Conservation (phyloP, 2,329 filamentous ascomycete genomes). For the Monilinia fructigena region DNA sequence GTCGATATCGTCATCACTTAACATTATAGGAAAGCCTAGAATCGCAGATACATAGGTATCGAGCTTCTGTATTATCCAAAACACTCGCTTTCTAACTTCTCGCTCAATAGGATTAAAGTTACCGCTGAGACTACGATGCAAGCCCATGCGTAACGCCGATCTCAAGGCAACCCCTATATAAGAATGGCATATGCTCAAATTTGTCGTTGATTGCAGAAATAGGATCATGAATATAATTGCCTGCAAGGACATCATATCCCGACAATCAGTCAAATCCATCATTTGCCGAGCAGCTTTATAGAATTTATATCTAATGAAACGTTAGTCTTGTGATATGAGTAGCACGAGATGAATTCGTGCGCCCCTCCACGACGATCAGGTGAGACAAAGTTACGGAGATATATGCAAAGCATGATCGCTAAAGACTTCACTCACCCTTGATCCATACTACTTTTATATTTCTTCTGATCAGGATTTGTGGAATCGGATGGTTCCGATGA, state of each 20-base stretch:
- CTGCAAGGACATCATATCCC: conserved; percentile 72
- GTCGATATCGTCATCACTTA: conserved; percentile 64
- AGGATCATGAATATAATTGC: conserved; percentile 76
- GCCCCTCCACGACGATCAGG: background rate
- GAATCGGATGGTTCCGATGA: conserved; percentile 54
- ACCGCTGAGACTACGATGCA: conserved; percentile 69
- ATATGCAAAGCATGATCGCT: background rate
- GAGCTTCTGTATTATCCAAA: conserved; percentile 68
- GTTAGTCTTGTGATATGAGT: conserved; percentile 21
- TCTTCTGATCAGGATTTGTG: conserved; percentile 46
- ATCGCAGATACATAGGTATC: conserved; percentile 69
- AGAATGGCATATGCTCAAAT: conserved; percentile 75
- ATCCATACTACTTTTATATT: conserved; percentile 53
- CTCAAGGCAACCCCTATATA: conserved; percentile 77
- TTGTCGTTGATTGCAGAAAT: conserved; percentile 76
- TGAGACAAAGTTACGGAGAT: conserved; percentile 4
- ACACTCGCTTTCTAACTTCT: conserved; percentile 62
- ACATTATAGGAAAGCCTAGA: conserved; percentile 63
- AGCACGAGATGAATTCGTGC: background rate
- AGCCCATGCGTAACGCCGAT: conserved; percentile 72
- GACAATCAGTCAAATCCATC: conserved; percentile 66
- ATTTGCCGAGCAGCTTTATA: conserved; percentile 67
- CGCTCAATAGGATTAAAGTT: conserved; percentile 62
- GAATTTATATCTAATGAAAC: conserved; percentile 62
- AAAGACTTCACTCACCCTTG: conserved; percentile 51